Evolutionary conservation across 768 basidiomycete genomes (phyloP), one percentile per base, ranked within the genome.

Genomic region (Podaxis pistillaris): DNA sequence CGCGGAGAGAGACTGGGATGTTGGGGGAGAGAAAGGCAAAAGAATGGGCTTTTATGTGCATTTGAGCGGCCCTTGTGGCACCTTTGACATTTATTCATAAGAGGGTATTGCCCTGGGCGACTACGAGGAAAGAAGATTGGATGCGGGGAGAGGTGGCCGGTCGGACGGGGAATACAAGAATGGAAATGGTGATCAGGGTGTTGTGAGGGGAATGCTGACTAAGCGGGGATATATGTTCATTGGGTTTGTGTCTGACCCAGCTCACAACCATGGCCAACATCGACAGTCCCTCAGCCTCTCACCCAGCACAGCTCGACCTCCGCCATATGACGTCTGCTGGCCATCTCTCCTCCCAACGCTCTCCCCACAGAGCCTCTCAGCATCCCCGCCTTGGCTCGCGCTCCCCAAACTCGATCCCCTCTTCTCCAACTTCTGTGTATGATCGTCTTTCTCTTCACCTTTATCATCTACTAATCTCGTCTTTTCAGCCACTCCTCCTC

Each of bases 361-460:
- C 46, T 67, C 54, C 61, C 15, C 58, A 77, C 17, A 75, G 82
- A 36, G 62, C 73, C 22, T 84, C 85, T 0, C 84, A 85, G 65
- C 81, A 81, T 6, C 70, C 72, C 56, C 77, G 82, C 47, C 68
- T 86, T 26, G 88, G 86, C 44, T 88, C 87, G 9, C 81, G 81
- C 24, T 89, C 89, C 0, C 88, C 90, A 1, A 79, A 77, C n/a
- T 90, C 88, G 12, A 91, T 91, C 62, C 89, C 90, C 0, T 91
- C 88, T 15, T 90, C 88, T 1, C 90, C 90, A 2, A 90, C 90
- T 19, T 91, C 90, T 37, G 84, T 91, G 87, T 90, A 79, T 63
- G 87, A 75, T 28, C 41, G 56, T 55, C 40, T 33, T 36, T 30
- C 56, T 44, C 54, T 33, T 17, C 22, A 28, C 41, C 19, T 47